Conservation (phyloP, 164 flowering plant species). For the Akebia trifoliata region DNA sequence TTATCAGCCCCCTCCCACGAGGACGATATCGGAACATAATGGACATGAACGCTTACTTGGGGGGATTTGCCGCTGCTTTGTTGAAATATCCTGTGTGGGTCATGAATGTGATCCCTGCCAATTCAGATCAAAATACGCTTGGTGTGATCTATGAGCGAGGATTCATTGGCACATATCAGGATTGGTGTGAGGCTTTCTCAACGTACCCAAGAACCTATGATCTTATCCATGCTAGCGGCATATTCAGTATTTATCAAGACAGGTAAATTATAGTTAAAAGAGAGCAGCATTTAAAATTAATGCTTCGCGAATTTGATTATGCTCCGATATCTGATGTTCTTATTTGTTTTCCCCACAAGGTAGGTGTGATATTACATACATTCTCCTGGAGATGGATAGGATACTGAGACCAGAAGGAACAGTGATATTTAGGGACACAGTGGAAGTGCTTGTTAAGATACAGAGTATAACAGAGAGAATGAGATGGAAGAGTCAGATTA, state of each 20-base stretch:
- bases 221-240: constrained; percentile 75
- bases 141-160: constrained; percentile 87
- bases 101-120: constrained; percentile 89
- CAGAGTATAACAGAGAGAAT: constrained; percentile 68
- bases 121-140: constrained; percentile 64
- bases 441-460: constrained; percentile 81
- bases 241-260: constrained; percentile 81
- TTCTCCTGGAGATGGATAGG: constrained; percentile 94
- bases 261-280: constrained; percentile 38
- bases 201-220: constrained; percentile 97
- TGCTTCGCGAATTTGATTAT: neutral
- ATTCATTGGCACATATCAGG: constrained; percentile 85
- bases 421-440: constrained; percentile 80
- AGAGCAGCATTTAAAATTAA: neutral
- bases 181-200: constrained; percentile 98
- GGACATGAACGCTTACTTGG: constrained; percentile 96
- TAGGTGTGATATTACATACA: constrained; percentile 84
- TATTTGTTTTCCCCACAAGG: neutral
- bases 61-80: constrained; percentile 91
- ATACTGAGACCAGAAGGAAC: constrained; percentile 95
- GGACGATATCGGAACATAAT: constrained; percentile 76
- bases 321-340: neutral
- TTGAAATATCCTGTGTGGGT: constrained; percentile 84
- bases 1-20: constrained; percentile 35
- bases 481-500: constrained; percentile 82